A percentile compares a stretch with the other conserved stretches of the same genome.
Evolutionary conservation across 176 grass and related monocot species (phyloP).

Genomic region (Ensete ventricosum): DNA sequence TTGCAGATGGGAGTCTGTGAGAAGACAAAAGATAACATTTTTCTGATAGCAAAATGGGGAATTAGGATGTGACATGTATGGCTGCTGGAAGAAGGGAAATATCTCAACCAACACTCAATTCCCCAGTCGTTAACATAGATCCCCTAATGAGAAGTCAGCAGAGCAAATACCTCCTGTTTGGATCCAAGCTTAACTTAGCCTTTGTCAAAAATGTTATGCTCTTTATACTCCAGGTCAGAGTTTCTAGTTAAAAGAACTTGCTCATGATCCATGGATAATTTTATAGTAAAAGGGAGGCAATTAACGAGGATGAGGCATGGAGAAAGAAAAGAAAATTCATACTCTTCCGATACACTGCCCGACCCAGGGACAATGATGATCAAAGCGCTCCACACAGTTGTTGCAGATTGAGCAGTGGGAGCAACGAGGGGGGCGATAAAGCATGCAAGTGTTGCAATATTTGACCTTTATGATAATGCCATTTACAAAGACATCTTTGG

Average conservation of each 20-base stretch:
- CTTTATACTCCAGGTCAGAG: no score
- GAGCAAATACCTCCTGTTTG: no score
- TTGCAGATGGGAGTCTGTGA: no score
- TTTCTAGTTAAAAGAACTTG: background rate
- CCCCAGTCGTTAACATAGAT: no score
- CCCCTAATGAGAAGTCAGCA: no score
- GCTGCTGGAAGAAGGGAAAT: no score
- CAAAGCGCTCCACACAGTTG: constrained; percentile 88
- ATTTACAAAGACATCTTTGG: constrained; percentile 66
- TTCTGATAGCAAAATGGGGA: no score
- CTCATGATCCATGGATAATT: background rate
- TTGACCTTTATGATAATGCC: constrained; percentile 68
- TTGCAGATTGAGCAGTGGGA: constrained; percentile 94
- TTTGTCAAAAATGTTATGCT: no score
- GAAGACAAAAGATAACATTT: no score
- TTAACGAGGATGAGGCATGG: background rate
- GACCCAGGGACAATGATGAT: constrained; percentile 95
- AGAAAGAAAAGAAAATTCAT: background rate
- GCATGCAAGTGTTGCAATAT: constrained; percentile 93
- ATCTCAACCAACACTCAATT: no score
- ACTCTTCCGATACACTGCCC: constrained; percentile 94
- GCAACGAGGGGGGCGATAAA: constrained; percentile 76
- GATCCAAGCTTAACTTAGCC: no score
- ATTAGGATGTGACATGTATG: no score
- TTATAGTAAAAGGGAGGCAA: background rate